phyloP scores from a whole-genome alignment of 805 yeast genomes.

The Tetrapisispora nanseiensis region DNA sequence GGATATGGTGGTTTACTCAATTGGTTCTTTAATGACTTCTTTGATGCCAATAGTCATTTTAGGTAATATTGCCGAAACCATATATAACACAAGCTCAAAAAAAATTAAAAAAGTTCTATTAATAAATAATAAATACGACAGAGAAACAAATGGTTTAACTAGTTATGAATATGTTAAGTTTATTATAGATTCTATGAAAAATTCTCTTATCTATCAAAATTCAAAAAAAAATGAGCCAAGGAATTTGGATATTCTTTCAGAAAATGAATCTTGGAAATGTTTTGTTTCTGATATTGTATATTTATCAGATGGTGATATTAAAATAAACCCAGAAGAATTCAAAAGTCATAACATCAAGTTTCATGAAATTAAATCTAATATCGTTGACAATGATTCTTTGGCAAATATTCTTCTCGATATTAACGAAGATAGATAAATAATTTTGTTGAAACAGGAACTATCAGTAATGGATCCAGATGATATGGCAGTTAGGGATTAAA shows the following conservation, averaged over 20 bases:
- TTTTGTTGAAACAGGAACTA: too few relatives aligned
- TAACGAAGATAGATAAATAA: background rate
- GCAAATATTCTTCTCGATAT: conserved; percentile 9
- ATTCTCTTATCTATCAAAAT: conserved; percentile 9
- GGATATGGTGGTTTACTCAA: conserved; percentile 58
- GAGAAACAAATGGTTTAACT: conserved; percentile 66
- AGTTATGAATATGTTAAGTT: conserved; percentile 51
- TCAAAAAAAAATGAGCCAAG: background rate
- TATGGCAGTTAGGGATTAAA: too few relatives aligned
- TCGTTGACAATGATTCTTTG: conserved; percentile 18
- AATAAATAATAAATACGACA: conserved; percentile 63
- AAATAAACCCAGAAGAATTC: conserved; percentile 37
- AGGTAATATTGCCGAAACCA: conserved; percentile 62
- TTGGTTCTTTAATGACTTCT: conserved; percentile 86
- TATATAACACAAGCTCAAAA: conserved; percentile 21
- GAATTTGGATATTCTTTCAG: background rate
- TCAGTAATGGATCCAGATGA: too few relatives aligned
- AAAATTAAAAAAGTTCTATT: conserved; percentile 43
- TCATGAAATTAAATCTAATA: conserved; percentile 22
- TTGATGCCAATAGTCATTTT: conserved; percentile 68
- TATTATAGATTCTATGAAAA: conserved; percentile 32
- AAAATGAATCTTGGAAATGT: conserved; percentile 30
- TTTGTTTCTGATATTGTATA: conserved; percentile 58
- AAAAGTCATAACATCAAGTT: conserved; percentile 39
- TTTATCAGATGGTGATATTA: conserved; percentile 40